These are phyloP conservation scores for Mallotus japonicus DNA, from an alignment of 441 rosid species.

Conservation along the genomic window DNA sequence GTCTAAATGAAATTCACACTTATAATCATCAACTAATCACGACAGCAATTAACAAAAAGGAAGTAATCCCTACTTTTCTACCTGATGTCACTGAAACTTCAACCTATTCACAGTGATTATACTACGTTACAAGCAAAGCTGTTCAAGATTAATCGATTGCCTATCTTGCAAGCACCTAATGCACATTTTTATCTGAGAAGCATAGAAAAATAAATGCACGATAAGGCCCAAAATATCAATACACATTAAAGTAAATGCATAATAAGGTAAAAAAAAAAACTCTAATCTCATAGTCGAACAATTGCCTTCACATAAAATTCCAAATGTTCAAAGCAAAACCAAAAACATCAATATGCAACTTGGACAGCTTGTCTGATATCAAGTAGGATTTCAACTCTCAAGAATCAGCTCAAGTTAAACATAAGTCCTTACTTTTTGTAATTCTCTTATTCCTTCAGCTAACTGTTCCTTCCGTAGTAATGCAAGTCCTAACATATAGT, in stretches of 20 bases:
- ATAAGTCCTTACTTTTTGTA: conserved; percentile 55
- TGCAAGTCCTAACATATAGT: conserved; percentile 86
- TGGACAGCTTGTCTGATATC: not conserved
- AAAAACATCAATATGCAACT: not conserved
- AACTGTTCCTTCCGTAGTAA: conserved; percentile 51
- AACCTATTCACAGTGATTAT: not conserved
- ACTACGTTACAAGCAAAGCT: not conserved
- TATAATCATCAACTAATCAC: not conserved
- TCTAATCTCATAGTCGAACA: not conserved
- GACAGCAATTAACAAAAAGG: not conserved
- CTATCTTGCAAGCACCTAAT: not conserved
- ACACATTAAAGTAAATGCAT: not conserved
- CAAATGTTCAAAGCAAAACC: no score
- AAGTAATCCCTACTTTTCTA: not conserved
- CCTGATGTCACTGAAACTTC: not conserved
- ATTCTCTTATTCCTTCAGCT: conserved; percentile 60
- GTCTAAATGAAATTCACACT: not conserved
- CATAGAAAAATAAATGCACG: no score
- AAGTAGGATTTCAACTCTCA: not conserved
- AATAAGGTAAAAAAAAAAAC: not conserved
- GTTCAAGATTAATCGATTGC: not conserved
- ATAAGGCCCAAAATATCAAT: no score
- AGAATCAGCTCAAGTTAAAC: not conserved
- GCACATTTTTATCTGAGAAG: not conserved
- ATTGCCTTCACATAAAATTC: not conserved